These are phyloP conservation scores for Vachellia pachyceras DNA, from an alignment of 306 rosid species.

Conservation along the genomic window DNA sequence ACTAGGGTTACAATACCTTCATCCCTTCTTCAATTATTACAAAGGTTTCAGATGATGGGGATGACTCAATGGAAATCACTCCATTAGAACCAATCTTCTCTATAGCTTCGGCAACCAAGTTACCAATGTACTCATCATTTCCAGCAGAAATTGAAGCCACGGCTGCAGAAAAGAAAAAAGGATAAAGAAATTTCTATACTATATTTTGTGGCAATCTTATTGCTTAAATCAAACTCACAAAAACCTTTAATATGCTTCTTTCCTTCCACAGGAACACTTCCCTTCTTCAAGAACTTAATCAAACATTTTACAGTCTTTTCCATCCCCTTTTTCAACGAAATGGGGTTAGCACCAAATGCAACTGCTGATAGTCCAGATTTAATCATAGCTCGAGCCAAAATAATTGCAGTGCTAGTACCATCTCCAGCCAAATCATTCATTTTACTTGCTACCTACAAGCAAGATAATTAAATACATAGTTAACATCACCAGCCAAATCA, in stretches of 20 bases:
- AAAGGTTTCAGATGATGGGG: conserved; percentile 80
- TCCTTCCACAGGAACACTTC: conserved; percentile 83
- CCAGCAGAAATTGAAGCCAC: conserved; percentile 94
- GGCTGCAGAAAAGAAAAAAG: conserved; percentile 55
- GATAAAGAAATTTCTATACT: conserved; percentile 29
- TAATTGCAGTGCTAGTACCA: conserved; percentile 93
- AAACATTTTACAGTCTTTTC: conserved; percentile 78
- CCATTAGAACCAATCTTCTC: conserved; percentile 94
- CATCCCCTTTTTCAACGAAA: conserved; percentile 91
- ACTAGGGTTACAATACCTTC: conserved; percentile 61
- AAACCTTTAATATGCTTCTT: conserved; percentile 85
- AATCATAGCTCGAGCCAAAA: conserved; percentile 89
- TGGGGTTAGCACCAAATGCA: conserved; percentile 90
- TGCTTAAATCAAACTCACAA: conserved; percentile 35
- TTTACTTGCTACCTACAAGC: conserved; percentile 85
- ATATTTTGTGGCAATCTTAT: neutral
- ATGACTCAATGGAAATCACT: conserved; percentile 81
- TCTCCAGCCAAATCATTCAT: conserved; percentile 96
- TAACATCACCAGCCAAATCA: conserved; percentile 30
- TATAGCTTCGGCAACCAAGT: conserved; percentile 84
- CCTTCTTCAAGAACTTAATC: conserved; percentile 73
- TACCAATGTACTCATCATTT: conserved; percentile 84
- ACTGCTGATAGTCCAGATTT: conserved; percentile 80
- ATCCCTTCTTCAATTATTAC: conserved; percentile 92
- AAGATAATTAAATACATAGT: conserved; percentile 32